Percentiles rank a stretch among this genome's conserved stretches.
Evolutionary conservation across 257 asterid species (phyloP).

Genomic region (Lycium barbarum): DNA sequence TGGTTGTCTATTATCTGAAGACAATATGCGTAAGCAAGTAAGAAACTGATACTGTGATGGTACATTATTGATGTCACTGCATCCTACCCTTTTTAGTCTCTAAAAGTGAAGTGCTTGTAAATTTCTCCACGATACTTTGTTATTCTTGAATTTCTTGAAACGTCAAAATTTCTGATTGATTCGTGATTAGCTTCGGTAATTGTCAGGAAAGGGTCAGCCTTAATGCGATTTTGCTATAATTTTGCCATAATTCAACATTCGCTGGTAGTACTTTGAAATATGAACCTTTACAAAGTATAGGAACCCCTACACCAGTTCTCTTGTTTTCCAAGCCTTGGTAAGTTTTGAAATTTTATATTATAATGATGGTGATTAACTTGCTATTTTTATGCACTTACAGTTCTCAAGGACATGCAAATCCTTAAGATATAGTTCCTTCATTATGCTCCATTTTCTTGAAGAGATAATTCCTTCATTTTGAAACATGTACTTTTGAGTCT

Average conservation of each 20-base stretch:
- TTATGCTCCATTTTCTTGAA: conserved; percentile 20
- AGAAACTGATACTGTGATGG: not conserved
- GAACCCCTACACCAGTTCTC: not conserved
- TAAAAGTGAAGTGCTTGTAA: not conserved
- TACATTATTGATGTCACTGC: not conserved
- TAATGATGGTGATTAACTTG: not conserved
- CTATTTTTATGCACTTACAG: not conserved
- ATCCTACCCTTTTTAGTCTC: not conserved
- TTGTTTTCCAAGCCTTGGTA: not conserved
- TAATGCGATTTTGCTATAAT: no score
- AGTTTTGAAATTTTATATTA: not conserved
- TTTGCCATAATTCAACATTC: not conserved
- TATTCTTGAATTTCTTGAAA: not conserved
- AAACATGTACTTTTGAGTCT: conserved; percentile 14
- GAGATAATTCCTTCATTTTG: conserved; percentile 36
- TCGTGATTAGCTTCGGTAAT: not conserved
- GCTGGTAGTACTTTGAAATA: not conserved
- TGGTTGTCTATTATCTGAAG: no score
- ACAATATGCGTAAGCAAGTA: not conserved
- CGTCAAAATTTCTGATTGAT: no score
- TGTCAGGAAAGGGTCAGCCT: no score
- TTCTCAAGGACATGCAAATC: not conserved
- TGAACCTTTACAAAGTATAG: no score
- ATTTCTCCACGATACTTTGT: not conserved
- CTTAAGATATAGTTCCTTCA: not conserved